These are phyloP conservation scores for Stachybotrys elegans DNA, from an alignment of 2,329 filamentous ascomycete species.

Conservation along the genomic window DNA sequence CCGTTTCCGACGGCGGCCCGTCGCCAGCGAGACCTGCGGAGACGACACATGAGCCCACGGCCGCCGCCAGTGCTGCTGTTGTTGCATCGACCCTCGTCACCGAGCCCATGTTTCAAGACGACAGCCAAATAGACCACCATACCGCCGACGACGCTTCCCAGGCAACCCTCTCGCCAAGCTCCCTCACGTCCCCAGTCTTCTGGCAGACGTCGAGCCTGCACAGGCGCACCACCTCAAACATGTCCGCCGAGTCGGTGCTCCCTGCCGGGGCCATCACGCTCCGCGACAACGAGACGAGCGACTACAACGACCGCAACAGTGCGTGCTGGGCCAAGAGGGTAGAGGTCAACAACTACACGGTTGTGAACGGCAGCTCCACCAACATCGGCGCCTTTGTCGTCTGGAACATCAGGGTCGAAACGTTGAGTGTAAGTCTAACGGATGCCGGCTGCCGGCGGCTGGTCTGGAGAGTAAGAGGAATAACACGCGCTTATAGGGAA, in stretches of 20 bases:
- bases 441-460: background rate
- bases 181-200: constrained; percentile 37
- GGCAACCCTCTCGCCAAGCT: constrained; percentile 19
- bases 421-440: constrained; percentile 64
- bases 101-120: too few species aligned
- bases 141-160: too few species aligned
- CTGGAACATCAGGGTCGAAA: constrained; percentile 87
- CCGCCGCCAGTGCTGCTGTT: too few species aligned
- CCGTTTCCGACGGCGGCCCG: too few species aligned
- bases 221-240: constrained; percentile 33
- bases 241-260: constrained; percentile 45
- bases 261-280: constrained; percentile 52
- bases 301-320: constrained; percentile 44
- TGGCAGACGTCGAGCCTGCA: constrained; percentile 33
- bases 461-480: background rate
- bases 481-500: constrained; percentile 38
- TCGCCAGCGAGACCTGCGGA: too few species aligned
- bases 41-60: too few species aligned
- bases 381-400: constrained; percentile 86
- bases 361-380: constrained; percentile 51
- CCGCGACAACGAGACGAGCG: constrained; percentile 55
- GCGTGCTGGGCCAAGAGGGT: constrained; percentile 64
- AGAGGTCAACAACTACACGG: constrained; percentile 50
- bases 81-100: too few species aligned
- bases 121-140: too few species aligned